Percentiles rank a stretch among this genome's conserved stretches.
Evolutionary conservation across 2,329 filamentous ascomycete genomes (phyloP).

Genomic region (Bretziella fagacearum): DNA sequence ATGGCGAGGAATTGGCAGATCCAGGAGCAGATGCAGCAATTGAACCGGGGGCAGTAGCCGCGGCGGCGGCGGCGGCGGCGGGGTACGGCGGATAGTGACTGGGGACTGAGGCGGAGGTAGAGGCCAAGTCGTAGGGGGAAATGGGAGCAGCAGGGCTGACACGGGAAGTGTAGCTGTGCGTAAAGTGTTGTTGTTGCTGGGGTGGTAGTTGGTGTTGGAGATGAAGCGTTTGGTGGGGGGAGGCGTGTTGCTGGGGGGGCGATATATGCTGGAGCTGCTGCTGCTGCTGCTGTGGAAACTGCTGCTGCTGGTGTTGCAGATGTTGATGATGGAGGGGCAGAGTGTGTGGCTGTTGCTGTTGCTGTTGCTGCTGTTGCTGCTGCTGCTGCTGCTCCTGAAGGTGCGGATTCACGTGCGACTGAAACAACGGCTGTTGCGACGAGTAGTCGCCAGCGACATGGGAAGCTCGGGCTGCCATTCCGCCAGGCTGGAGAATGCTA

Average conservation of each 20-base stretch:
- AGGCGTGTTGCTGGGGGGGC: not conserved
- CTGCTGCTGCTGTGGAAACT: not conserved
- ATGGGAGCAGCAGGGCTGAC: slow-evolving; percentile 52
- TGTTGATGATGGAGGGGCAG: not conserved
- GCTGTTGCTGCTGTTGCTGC: slow-evolving; percentile 17
- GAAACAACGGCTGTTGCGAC: not conserved
- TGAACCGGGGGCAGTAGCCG: slow-evolving; percentile 47
- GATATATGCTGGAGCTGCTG: not conserved
- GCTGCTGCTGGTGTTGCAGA: not conserved
- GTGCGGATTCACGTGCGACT: not conserved
- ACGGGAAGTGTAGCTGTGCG: slow-evolving; percentile 57
- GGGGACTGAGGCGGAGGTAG: slow-evolving; percentile 28
- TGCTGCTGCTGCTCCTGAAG: slow-evolving; percentile 1
- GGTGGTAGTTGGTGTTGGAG: slow-evolving; percentile 5
- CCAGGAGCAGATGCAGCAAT: slow-evolving; percentile 14
- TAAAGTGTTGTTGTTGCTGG: slow-evolving; percentile 13
- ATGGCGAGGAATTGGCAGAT: slow-evolving; percentile 37
- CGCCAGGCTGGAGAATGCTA: slow-evolving; percentile 42
- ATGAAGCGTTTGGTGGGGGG: not conserved
- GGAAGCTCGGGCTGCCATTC: slow-evolving; percentile 23
- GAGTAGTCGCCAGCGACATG: slow-evolving; percentile 9
- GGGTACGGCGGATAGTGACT: not conserved
- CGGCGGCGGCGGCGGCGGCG: not conserved
- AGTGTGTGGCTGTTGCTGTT: not conserved
- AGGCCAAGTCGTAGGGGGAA: slow-evolving; percentile 35